Evolutionary conservation across 1,139 yeast species (phyloP), one percentile per base, ranked within the genome.

Genomic region (Pichia sp.): DNA sequence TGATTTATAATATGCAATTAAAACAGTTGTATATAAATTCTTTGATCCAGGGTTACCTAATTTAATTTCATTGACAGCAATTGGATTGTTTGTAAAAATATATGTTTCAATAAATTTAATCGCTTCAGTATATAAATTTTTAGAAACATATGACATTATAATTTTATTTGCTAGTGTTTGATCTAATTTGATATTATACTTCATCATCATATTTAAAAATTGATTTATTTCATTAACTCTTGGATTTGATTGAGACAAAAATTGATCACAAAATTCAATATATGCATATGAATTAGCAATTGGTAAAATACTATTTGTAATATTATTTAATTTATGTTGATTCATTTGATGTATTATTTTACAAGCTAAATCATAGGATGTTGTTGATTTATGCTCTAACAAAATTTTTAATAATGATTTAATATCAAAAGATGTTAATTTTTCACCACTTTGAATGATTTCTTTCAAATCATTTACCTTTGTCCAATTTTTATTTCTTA

Each of bases 81-180:
- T 48, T 4, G 45, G 40, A 35, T 51, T 47, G 22, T 45, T 43
- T 3, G 49, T 32, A 22, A 48, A 39, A 9, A 51, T 22, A 30
- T 44, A 58, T 1, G 43, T 30, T 43, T 58, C 58, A 34, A 58
- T 50, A 39, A 56, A 58, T 28, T 43, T 44, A 4, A 55, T 40
- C 1, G 62, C 59, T 31, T 49, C 54, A 11, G 49, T 49, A 29
- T 48, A 56, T 28, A 54, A 43, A 31, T 51, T 54, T n/a, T 53
- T 50, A 16, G 49, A 49, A 7, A 40, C 34, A 36, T 55, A 59
- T 2, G 52, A 49, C 4, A 48, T 41, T 2, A 60, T 44, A 8
- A 61, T 50, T 41, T 55, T 58, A 38, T 54, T 57, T 5, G 60
- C 62, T 25, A 60, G 42, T 10, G 48, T 48, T 6, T 59, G 52